Percentiles rank a stretch among this genome's conserved stretches.
Conservation (phyloP, 2,329 filamentous ascomycete genomes). For the Aschersonia sp. region DNA sequence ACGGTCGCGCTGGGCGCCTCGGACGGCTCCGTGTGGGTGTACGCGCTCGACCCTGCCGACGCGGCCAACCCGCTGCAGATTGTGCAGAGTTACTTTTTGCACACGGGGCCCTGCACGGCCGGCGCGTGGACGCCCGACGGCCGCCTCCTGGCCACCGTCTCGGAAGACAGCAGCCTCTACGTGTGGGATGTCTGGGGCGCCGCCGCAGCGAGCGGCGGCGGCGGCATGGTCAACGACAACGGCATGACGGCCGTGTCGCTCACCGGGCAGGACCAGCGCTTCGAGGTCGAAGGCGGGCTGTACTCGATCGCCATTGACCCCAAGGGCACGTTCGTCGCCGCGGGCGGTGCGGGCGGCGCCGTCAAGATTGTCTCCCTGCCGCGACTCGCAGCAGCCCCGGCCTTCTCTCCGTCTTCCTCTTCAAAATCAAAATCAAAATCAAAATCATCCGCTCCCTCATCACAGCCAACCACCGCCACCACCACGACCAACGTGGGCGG, state of each 20-base stretch:
- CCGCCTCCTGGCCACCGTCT: slow-evolving; percentile 70
- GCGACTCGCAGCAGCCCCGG: slow-evolving; percentile 23
- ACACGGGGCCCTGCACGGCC: slow-evolving; percentile 74
- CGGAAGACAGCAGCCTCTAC: slow-evolving; percentile 76
- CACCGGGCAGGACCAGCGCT: slow-evolving; percentile 72
- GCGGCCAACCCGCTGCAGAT: slow-evolving; percentile 53
- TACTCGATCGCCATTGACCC: slow-evolving; percentile 80
- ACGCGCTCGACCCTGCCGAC: slow-evolving; percentile 61
- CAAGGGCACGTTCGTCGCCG: slow-evolving; percentile 62
- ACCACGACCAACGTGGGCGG: slow-evolving; percentile 21
- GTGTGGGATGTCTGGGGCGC: slow-evolving; percentile 86
- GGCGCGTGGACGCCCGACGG: slow-evolving; percentile 87
- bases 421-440: too few relatives aligned
- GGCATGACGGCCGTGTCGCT: slow-evolving; percentile 58
- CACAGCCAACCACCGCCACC: slow-evolving; percentile 4
- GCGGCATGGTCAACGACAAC: slow-evolving; percentile 33
- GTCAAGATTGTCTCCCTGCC: slow-evolving; percentile 79
- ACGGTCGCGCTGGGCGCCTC: slow-evolving; percentile 75
- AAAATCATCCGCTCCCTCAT: too few relatives aligned
- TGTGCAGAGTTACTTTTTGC: slow-evolving; percentile 82
- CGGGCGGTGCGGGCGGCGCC: slow-evolving; percentile 75
- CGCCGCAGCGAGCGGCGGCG: slow-evolving; percentile 36
- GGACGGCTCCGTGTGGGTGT: slow-evolving; percentile 92
- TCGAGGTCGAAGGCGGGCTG: slow-evolving; percentile 79
- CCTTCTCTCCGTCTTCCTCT: too few relatives aligned